phyloP scores from a whole-genome alignment of 2,329 filamentous ascomycete species.

The Colletotrichum shisoi region DNA sequence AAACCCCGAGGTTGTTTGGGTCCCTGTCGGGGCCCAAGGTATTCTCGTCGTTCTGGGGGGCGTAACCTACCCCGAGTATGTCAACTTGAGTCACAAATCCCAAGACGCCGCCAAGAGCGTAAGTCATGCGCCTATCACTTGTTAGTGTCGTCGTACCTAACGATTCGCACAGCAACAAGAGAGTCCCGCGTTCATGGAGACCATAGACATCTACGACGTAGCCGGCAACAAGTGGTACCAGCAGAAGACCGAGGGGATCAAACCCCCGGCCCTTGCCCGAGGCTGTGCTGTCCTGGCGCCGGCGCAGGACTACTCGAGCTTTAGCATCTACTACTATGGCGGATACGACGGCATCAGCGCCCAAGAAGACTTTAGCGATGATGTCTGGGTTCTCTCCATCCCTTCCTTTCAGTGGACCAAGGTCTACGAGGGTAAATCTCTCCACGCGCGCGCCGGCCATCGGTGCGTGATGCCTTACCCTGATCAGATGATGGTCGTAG shows the following conservation, averaged over 20 bases:
- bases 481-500: slow-evolving; percentile 80
- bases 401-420: slow-evolving; percentile 82
- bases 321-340: slow-evolving; percentile 86
- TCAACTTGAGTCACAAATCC: slow-evolving; percentile 43
- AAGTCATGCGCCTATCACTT: slow-evolving; percentile 39
- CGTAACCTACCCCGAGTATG: slow-evolving; percentile 67
- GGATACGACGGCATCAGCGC: slow-evolving; percentile 68
- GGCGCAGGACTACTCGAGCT: slow-evolving; percentile 74
- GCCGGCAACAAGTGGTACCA: slow-evolving; percentile 71
- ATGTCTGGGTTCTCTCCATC: slow-evolving; percentile 82
- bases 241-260: slow-evolving; percentile 68
- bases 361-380: slow-evolving; percentile 59
- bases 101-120: slow-evolving; percentile 52
- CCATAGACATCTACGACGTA: slow-evolving; percentile 81
- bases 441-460: slow-evolving; percentile 73
- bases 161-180: slow-evolving; percentile 58
- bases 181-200: slow-evolving; percentile 74
- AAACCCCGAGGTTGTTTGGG: slow-evolving; percentile 73
- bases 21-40: slow-evolving; percentile 79
- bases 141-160: slow-evolving; percentile 39
- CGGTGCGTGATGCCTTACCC: slow-evolving; percentile 79
- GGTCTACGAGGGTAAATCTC: slow-evolving; percentile 53
- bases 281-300: slow-evolving; percentile 78
- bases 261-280: slow-evolving; percentile 66
- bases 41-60: slow-evolving; percentile 81